Conservation (phyloP, 306 rosid species). For the Vachellia pachyceras region DNA sequence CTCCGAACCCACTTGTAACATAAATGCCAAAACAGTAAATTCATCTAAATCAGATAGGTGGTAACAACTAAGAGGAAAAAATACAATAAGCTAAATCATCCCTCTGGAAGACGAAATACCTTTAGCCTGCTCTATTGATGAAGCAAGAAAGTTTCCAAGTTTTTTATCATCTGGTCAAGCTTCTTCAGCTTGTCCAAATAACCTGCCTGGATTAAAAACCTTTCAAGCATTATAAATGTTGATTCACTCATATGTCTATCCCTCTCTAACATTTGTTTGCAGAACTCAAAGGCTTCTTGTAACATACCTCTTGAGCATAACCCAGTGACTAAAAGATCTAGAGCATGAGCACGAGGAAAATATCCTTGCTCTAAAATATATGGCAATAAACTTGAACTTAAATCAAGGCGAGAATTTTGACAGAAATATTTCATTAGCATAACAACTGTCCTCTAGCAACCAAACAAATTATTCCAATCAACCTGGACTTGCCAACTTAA, state of each 20-base stretch:
- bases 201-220: constrained; percentile 52
- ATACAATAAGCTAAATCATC: constrained; percentile 22
- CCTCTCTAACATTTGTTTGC: constrained; percentile 76
- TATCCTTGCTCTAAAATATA: constrained; percentile 71
- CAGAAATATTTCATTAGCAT: constrained; percentile 76
- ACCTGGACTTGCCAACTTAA: neutral
- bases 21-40: too few relatives aligned
- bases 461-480: neutral
- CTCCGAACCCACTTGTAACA: too few relatives aligned
- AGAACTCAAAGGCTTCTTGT: constrained; percentile 73
- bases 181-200: constrained; percentile 59
- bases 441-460: constrained; percentile 58
- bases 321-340: constrained; percentile 79
- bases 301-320: constrained; percentile 70
- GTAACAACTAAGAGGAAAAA: neutral
- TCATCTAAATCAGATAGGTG: too few relatives aligned
- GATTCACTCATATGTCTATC: constrained; percentile 78
- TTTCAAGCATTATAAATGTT: constrained; percentile 73
- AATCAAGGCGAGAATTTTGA: constrained; percentile 63
- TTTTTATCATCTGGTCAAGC: constrained; percentile 67
- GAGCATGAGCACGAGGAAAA: constrained; percentile 88
- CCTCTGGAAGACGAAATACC: constrained; percentile 42
- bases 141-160: constrained; percentile 62
- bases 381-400: constrained; percentile 68
- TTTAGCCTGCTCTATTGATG: constrained; percentile 48